Evolutionary conservation across 176 grass and related monocot species (phyloP).

Genomic region (Stipa capillata): DNA sequence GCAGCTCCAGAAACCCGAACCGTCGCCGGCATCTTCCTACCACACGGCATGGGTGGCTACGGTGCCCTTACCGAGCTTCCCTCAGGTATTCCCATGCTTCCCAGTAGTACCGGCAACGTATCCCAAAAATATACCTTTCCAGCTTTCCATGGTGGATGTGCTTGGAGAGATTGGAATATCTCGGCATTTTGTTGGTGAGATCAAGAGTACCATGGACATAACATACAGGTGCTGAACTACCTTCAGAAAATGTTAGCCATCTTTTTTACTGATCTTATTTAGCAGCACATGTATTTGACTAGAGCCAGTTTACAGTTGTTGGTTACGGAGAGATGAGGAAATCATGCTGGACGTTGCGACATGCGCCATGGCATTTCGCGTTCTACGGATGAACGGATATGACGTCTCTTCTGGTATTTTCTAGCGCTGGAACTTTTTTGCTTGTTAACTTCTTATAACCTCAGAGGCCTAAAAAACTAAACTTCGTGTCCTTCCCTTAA

Average conservation of each 20-base stretch:
- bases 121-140: constrained; percentile 20
- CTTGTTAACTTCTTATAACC: neutral
- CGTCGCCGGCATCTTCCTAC: too few relatives aligned
- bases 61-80: too few relatives aligned
- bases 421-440: neutral
- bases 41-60: too few relatives aligned
- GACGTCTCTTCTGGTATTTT: constrained; percentile 50
- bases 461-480: too few relatives aligned
- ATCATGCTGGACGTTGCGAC: constrained; percentile 33
- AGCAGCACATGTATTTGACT: neutral
- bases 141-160: constrained; percentile 47
- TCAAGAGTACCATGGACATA: constrained; percentile 41
- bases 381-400: constrained; percentile 60
- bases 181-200: constrained; percentile 42
- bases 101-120: too few relatives aligned
- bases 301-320: constrained; percentile 21
- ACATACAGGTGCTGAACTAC: constrained; percentile 59
- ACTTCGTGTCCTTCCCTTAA: too few relatives aligned
- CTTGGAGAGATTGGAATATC: constrained; percentile 56
- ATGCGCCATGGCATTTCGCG: constrained; percentile 59
- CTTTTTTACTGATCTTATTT: too few relatives aligned
- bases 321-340: constrained; percentile 45
- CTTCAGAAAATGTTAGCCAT: too few relatives aligned
- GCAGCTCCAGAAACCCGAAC: neutral
- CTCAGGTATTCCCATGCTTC: too few relatives aligned